A percentile compares a stretch with the other conserved stretches of the same genome.
Evolutionary conservation across 2,329 filamentous ascomycete genomes (phyloP).

Genomic region (Sporothrix pseudoabietina): DNA sequence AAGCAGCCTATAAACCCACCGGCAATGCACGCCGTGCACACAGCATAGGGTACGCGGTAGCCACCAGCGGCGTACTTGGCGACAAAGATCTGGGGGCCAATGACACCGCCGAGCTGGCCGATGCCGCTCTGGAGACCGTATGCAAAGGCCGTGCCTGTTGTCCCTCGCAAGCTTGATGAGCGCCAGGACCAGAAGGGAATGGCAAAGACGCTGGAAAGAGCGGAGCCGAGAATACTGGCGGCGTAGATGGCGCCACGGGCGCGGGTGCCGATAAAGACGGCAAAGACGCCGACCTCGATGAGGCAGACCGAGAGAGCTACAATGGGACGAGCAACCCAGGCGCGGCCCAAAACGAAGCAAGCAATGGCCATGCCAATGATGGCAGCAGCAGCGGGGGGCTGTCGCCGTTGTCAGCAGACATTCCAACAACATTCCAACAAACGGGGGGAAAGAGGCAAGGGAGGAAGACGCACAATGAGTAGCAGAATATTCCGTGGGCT

Average conservation of each 20-base stretch:
- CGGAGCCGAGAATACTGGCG: slow-evolving; percentile 12
- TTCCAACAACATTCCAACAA: neutral
- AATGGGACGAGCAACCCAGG: slow-evolving; percentile 28
- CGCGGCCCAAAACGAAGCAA: slow-evolving; percentile 21
- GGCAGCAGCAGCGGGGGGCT: slow-evolving; percentile 23
- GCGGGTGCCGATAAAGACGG: slow-evolving; percentile 29
- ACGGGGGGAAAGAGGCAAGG: neutral
- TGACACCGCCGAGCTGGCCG: slow-evolving; percentile 30
- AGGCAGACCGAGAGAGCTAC: slow-evolving; percentile 24
- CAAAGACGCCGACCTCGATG: slow-evolving; percentile 29
- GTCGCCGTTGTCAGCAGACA: neutral
- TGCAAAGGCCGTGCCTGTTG: slow-evolving; percentile 29
- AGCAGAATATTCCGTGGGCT: slow-evolving; percentile 29
- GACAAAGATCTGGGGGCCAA: slow-evolving; percentile 29
- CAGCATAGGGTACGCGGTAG: slow-evolving; percentile 28
- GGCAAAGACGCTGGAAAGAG: slow-evolving; percentile 23
- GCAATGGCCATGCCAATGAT: slow-evolving; percentile 26
- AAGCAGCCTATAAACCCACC: slow-evolving; percentile 28
- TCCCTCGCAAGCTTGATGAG: slow-evolving; percentile 27
- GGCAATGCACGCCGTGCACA: slow-evolving; percentile 30
- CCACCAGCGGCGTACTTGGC: slow-evolving; percentile 23
- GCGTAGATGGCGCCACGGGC: slow-evolving; percentile 19
- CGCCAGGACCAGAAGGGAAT: slow-evolving; percentile 32
- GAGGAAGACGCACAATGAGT: neutral
- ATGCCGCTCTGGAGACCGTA: slow-evolving; percentile 30